Evolutionary conservation across 768 basidiomycete genomes (phyloP).

Genomic region (Leccinum olivaceopallidum): DNA sequence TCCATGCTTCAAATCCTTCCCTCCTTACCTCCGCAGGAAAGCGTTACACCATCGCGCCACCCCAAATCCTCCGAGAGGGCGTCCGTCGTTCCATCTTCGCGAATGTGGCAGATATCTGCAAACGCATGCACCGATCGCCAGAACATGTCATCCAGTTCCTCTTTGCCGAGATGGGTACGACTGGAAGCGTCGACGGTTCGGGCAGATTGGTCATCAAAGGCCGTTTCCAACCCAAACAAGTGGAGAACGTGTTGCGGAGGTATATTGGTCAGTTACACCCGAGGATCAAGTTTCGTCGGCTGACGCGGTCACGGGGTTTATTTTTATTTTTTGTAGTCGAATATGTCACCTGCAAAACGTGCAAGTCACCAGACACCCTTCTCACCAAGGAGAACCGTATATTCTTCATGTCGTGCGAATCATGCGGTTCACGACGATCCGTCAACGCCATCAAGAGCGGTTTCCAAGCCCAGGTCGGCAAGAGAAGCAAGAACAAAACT

Average conservation of each 20-base stretch:
- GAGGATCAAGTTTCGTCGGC: not conserved
- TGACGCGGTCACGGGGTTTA: not conserved
- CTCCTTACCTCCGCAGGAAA: slow-evolving; percentile 83
- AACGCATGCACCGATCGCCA: slow-evolving; percentile 95
- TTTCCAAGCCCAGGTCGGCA: slow-evolving; percentile 95
- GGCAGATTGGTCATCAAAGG: slow-evolving; percentile 96
- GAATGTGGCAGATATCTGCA: slow-evolving; percentile 97
- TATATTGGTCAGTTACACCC: slow-evolving; percentile 78
- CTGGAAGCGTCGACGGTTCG: slow-evolving; percentile 90
- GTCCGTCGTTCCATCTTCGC: slow-evolving; percentile 98
- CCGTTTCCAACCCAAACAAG: slow-evolving; percentile 97
- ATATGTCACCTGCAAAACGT: slow-evolving; percentile 99
- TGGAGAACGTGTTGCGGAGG: slow-evolving; percentile 93
- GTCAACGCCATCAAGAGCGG: slow-evolving; percentile 98
- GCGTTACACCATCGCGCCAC: slow-evolving; percentile 96
- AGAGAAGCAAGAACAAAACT: slow-evolving; percentile 80
- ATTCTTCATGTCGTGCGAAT: slow-evolving; percentile 95
- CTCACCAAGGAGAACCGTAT: slow-evolving; percentile 98
- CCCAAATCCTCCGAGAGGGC: slow-evolving; percentile 91
- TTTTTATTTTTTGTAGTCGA: slow-evolving; percentile 58
- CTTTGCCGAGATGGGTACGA: slow-evolving; percentile 98
- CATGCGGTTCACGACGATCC: slow-evolving; percentile 86
- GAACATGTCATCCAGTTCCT: slow-evolving; percentile 98
- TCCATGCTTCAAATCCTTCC: slow-evolving; percentile 93
- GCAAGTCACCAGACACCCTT: slow-evolving; percentile 97